Evolutionary conservation across 768 basidiomycete species (phyloP).

Genomic region (Psilocybe cubensis): DNA sequence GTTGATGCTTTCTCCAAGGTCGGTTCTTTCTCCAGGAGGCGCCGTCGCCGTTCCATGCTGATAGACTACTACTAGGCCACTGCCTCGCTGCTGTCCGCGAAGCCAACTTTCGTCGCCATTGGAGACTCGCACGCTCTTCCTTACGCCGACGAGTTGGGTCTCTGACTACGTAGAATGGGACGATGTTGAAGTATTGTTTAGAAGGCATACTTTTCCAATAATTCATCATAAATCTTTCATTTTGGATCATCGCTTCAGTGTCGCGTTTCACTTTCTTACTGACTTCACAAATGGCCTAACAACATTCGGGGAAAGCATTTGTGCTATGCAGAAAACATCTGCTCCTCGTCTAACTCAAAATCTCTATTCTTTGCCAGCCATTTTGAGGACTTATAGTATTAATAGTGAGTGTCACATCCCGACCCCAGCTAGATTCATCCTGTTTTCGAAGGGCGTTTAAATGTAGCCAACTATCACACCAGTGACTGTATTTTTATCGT

Average conservation of each 20-base stretch:
- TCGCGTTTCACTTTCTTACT: not conserved
- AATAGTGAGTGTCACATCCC: no score
- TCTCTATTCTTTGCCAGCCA: no score
- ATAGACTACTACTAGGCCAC: conserved; percentile 51
- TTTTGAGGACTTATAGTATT: no score
- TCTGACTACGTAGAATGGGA: conserved; percentile 43
- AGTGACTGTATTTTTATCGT: no score
- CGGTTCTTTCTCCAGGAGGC: conserved; percentile 14
- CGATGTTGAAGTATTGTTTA: conserved; percentile 13
- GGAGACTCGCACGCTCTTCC: conserved; percentile 81
- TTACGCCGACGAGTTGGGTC: conserved; percentile 81
- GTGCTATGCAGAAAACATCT: not conserved
- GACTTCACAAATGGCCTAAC: not conserved
- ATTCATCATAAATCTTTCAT: conserved; percentile 6
- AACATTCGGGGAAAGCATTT: not conserved
- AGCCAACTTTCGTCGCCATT: conserved; percentile 87
- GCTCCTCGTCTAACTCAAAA: no score
- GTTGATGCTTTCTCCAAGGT: conserved; percentile 75
- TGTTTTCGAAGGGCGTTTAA: no score
- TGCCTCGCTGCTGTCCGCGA: conserved; percentile 65
- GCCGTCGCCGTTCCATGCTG: not conserved
- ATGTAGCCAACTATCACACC: no score
- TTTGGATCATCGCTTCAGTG: not conserved
- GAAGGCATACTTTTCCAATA: conserved; percentile 11
- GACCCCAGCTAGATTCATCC: no score